phyloP scores from a whole-genome alignment of 1,284 basidiomycete species.

The Xerocomus amazonicus region DNA sequence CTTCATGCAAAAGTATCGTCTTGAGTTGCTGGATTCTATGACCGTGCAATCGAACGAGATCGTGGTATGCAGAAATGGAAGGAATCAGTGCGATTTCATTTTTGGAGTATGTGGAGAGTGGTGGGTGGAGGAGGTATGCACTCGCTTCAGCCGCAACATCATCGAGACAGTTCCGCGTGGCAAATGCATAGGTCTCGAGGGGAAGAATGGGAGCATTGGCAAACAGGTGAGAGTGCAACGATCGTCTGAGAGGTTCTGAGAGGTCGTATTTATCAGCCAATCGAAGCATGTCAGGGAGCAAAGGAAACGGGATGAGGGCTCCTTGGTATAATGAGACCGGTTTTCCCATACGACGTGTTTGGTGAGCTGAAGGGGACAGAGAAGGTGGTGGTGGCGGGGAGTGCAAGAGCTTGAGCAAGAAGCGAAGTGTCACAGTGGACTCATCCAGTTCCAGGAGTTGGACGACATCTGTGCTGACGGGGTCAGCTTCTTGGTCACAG shows the following conservation, averaged over 20 bases:
- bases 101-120: slow-evolving; percentile 50
- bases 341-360: slow-evolving; percentile 34
- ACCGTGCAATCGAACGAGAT: slow-evolving; percentile 53
- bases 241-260: slow-evolving; percentile 38
- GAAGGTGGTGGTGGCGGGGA: slow-evolving; percentile 47
- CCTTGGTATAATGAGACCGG: slow-evolving; percentile 27
- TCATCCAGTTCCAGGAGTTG: slow-evolving; percentile 51
- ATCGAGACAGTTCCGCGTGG: slow-evolving; percentile 39
- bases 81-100: slow-evolving; percentile 53
- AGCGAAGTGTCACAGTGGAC: slow-evolving; percentile 40
- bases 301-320: slow-evolving; percentile 56
- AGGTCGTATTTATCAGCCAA: slow-evolving; percentile 65
- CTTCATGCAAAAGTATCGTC: slow-evolving; percentile 48
- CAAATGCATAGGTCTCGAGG: slow-evolving; percentile 56
- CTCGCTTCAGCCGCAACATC: slow-evolving; percentile 52
- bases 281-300: slow-evolving; percentile 50
- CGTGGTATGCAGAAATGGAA: slow-evolving; percentile 55
- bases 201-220: slow-evolving; percentile 50
- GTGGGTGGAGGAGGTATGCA: slow-evolving; percentile 47
- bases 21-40: slow-evolving; percentile 49
- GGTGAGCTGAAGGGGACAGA: slow-evolving; percentile 20
- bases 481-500: slow-evolving; percentile 39
- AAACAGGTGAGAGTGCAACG: slow-evolving; percentile 49
- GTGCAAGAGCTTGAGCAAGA: slow-evolving; percentile 49
- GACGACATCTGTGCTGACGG: slow-evolving; percentile 16